Evolutionary conservation across 2,329 filamentous ascomycete genomes (phyloP).

Genomic region (Fusarium sp.): DNA sequence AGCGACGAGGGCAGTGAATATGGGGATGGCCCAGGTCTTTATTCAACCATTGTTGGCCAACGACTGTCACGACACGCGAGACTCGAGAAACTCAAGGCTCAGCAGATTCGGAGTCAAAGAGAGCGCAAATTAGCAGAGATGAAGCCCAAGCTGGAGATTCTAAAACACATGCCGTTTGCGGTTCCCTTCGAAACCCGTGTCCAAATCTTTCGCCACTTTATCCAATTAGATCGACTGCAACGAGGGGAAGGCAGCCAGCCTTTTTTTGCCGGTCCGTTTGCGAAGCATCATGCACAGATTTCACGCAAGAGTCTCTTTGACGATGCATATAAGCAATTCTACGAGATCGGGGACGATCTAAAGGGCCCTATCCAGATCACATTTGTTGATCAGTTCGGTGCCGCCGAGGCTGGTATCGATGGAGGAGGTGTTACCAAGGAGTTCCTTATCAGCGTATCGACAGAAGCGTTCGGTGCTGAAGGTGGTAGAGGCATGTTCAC

Average conservation of each 20-base stretch:
- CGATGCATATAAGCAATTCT: conserved; percentile 88
- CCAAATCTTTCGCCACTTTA: conserved; percentile 92
- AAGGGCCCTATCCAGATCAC: conserved; percentile 98
- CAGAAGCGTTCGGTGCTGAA: conserved; percentile 78
- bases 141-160: conserved; percentile 86
- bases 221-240: conserved; percentile 71
- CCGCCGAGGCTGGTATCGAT: conserved; percentile 91
- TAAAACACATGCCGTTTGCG: conserved; percentile 96
- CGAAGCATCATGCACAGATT: conserved; percentile 81
- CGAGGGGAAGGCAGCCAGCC: conserved; percentile 35
- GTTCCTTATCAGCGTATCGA: conserved; percentile 89
- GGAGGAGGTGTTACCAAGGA: conserved; percentile 98
- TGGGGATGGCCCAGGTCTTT: conserved; percentile 39
- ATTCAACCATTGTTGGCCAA: conserved; percentile 61
- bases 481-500: conserved; percentile 70
- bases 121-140: conserved; percentile 81
- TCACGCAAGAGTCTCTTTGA: conserved; percentile 82
- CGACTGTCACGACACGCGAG: conserved; percentile 71
- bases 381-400: conserved; percentile 91
- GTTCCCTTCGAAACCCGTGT: conserved; percentile 94
- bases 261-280: conserved; percentile 48
- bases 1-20: conserved; percentile 52
- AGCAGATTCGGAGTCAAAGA: conserved; percentile 73
- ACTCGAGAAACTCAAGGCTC: conserved; percentile 70
- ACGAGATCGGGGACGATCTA: conserved; percentile 79